A percentile compares a stretch with the other conserved stretches of the same genome.
Conservation (phyloP, 345 rosid genomes). For the Acer saccharum region DNA sequence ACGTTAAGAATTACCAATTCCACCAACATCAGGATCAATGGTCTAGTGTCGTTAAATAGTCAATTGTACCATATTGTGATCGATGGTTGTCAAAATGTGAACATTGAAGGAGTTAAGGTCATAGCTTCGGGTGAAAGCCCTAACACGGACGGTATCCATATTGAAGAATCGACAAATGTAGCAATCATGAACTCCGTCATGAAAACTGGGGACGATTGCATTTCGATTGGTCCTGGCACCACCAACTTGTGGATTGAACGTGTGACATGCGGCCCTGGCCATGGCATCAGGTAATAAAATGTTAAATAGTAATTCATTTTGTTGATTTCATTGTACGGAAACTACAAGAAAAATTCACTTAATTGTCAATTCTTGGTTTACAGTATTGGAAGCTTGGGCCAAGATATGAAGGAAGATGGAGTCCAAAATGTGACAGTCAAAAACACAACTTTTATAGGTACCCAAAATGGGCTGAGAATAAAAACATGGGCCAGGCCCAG, state of each 20-base stretch:
- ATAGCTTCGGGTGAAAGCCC: conserved; percentile 24
- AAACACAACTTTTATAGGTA: conserved; percentile 35
- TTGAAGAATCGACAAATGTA: conserved; percentile 26
- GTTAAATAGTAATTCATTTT: no score
- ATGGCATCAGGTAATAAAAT: conserved; percentile 27
- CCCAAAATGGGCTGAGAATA: conserved; percentile 64
- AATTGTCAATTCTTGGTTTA: background rate
- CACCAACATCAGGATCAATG: conserved; percentile 22
- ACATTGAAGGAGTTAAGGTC: conserved; percentile 12
- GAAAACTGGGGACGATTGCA: conserved; percentile 38
- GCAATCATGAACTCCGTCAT: conserved; percentile 13
- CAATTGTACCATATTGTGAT: conserved; percentile 33
- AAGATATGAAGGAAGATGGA: conserved; percentile 43
- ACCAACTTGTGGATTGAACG: conserved; percentile 25
- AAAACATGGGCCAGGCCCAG: conserved; percentile 74
- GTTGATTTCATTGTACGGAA: no score
- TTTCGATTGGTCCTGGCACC: conserved; percentile 32
- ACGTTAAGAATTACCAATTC: conserved; percentile 28
- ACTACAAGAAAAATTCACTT: no score
- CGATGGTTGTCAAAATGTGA: conserved; percentile 28
- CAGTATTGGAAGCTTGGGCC: conserved; percentile 70
- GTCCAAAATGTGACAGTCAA: conserved; percentile 55
- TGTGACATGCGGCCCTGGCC: conserved; percentile 40
- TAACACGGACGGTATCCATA: conserved; percentile 37
- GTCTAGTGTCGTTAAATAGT: conserved; percentile 29